Evolutionary conservation across 441 rosid genomes (phyloP).

Genomic region (Populus trichocarpa): DNA sequence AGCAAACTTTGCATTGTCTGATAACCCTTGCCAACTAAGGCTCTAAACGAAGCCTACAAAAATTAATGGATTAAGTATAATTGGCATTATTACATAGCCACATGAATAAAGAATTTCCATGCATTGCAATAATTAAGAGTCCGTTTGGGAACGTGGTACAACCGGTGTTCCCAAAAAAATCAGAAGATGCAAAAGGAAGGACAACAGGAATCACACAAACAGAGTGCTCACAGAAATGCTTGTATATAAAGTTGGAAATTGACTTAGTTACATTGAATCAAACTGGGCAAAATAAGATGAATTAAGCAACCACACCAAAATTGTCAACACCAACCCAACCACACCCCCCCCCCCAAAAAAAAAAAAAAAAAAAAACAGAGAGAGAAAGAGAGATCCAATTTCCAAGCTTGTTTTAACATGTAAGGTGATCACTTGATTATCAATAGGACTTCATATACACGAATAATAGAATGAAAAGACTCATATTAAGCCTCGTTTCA

Average conservation of each 20-base stretch:
- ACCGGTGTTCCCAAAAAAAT: not conserved
- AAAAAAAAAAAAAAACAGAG: no score
- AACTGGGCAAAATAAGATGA: not conserved
- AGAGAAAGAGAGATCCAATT: no score
- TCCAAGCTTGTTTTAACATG: not conserved
- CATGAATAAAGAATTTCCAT: not conserved
- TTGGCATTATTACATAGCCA: not conserved
- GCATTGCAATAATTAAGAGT: not conserved
- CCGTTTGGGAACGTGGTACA: not conserved
- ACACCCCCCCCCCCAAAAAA: no score
- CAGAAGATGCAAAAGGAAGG: not conserved
- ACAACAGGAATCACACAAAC: not conserved
- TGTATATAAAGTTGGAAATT: not conserved
- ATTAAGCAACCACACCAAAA: not conserved
- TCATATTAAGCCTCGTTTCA: not conserved
- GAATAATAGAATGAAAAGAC: not conserved
- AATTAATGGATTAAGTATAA: constrained; percentile 9
- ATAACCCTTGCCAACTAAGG: constrained; percentile 96
- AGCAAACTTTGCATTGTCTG: constrained; percentile 93
- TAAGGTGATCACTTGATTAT: no score
- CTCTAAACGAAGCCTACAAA: constrained; percentile 85
- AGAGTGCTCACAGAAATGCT: not conserved
- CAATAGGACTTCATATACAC: not conserved
- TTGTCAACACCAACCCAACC: not conserved
- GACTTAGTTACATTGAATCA: not conserved